A percentile compares a stretch with the other conserved stretches of the same genome.
Conservation (phyloP, 345 rosid genomes). For the Pelargonium nanum region DNA sequence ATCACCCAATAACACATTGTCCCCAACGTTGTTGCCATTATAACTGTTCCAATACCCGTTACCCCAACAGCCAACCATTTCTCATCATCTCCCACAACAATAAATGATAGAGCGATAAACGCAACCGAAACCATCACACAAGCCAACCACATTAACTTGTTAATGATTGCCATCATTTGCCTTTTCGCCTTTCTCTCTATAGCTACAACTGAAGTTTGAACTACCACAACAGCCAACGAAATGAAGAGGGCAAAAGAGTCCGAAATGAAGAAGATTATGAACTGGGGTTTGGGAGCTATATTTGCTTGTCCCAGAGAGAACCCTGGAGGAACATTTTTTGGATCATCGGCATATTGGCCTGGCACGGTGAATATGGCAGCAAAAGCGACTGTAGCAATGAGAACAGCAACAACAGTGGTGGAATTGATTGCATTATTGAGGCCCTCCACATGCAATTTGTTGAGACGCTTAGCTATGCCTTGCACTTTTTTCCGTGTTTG, state of each 20-base stretch:
- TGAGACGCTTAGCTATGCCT: neutral
- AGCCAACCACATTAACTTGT: slow-evolving; percentile 94
- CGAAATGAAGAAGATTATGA: slow-evolving; percentile 63
- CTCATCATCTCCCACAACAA: slow-evolving; percentile 62
- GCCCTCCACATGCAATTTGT: too few species aligned
- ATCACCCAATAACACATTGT: slow-evolving; percentile 75
- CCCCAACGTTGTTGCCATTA: slow-evolving; percentile 60
- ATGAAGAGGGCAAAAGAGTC: slow-evolving; percentile 76
- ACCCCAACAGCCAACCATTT: slow-evolving; percentile 73
- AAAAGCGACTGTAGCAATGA: slow-evolving; percentile 91
- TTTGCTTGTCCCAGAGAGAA: too few species aligned
- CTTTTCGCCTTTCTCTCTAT: slow-evolving; percentile 75
- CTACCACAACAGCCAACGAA: slow-evolving; percentile 82
- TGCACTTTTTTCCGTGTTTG: too few species aligned
- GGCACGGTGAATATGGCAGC: slow-evolving; percentile 80
- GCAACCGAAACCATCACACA: slow-evolving; percentile 79
- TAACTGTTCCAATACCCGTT: slow-evolving; percentile 58
- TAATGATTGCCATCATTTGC: slow-evolving; percentile 70
- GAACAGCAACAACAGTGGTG: slow-evolving; percentile 77
- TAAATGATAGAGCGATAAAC: slow-evolving; percentile 66
- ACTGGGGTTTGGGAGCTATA: too few species aligned
- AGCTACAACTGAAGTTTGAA: slow-evolving; percentile 80
- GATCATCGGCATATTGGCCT: slow-evolving; percentile 46
- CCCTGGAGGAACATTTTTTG: too few species aligned
- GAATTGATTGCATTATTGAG: slow-evolving; percentile 85